Percentiles rank a stretch among this genome's conserved stretches.
Conservation (phyloP, 192 early-diverging fungal genomes). For the Martensiomyces pterosporus region DNA sequence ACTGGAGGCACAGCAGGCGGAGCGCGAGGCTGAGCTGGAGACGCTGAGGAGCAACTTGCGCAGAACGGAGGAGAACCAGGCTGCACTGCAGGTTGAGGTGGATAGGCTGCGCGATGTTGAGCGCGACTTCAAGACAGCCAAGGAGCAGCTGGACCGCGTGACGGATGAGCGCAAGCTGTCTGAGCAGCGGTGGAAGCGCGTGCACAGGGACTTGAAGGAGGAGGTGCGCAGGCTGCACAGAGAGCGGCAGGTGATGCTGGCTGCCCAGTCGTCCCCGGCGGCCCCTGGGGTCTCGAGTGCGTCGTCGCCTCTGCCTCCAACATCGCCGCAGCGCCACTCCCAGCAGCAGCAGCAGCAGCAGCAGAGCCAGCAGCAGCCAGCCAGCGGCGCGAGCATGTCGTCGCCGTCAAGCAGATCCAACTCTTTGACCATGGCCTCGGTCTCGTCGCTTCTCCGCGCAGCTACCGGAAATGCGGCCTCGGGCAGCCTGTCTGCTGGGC, state of each 20-base stretch:
- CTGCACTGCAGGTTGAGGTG: conserved; percentile 27
- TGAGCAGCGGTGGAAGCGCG: conserved; percentile 47
- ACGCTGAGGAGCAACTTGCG: conserved; percentile 34
- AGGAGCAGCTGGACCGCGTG: conserved; percentile 21
- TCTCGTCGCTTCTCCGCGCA: conserved; percentile 46
- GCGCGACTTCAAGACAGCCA: conserved; percentile 16
- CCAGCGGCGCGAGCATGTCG: not conserved
- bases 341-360: conserved; percentile 4
- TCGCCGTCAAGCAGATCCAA: conserved; percentile 30
- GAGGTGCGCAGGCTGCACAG: conserved; percentile 47
- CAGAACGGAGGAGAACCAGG: conserved; percentile 24
- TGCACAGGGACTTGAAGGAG: conserved; percentile 49
- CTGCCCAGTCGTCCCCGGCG: conserved; percentile 1
- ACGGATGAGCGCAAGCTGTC: conserved; percentile 42
- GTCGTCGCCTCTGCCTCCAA: not conserved
- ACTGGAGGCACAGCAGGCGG: conserved; percentile 27
- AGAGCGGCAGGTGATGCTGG: conserved; percentile 11
- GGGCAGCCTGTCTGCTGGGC: not conserved
- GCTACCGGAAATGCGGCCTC: conserved; percentile 31
- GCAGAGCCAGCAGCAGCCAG: not conserved
- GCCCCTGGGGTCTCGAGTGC: not conserved
- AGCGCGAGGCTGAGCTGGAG: conserved; percentile 42
- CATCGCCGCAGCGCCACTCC: not conserved
- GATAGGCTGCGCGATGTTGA: conserved; percentile 44
- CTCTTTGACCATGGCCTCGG: conserved; percentile 43